Conservation (phyloP, 306 rosid genomes). For the Cicer judaicum region DNA sequence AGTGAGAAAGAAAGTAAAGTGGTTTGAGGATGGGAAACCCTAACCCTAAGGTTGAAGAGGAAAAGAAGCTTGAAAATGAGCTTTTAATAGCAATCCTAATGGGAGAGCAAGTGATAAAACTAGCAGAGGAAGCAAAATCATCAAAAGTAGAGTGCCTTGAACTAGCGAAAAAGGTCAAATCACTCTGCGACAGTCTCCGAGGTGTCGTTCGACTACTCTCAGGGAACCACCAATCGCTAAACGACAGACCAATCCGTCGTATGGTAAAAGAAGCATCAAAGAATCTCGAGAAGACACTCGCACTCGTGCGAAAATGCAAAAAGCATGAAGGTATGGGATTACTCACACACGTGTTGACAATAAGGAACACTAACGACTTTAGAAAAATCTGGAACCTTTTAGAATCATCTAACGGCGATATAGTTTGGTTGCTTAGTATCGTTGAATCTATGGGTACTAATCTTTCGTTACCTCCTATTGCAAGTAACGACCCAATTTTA, state of each 20-base stretch:
- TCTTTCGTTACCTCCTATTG: constrained; percentile 75
- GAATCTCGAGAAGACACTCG: constrained; percentile 67
- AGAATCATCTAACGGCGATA: constrained; percentile 75
- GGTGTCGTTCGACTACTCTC: constrained; percentile 58
- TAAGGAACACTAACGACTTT: constrained; percentile 68
- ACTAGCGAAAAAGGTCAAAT: constrained; percentile 63
- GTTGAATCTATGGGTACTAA: constrained; percentile 63
- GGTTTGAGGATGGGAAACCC: constrained; percentile 45
- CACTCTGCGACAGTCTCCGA: constrained; percentile 68
- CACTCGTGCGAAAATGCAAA: constrained; percentile 65
- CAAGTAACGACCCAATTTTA: constrained; percentile 77
- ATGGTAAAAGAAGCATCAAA: constrained; percentile 64
- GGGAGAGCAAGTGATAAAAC: constrained; percentile 68
- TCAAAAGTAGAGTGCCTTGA: constrained; percentile 64
- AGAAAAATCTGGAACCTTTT: constrained; percentile 64
- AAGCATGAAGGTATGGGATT: constrained; percentile 73
- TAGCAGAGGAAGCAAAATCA: constrained; percentile 74
- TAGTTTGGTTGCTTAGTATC: constrained; percentile 74
- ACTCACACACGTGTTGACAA: constrained; percentile 74
- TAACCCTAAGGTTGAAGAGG: constrained; percentile 41
- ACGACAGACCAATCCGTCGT: constrained; percentile 78
- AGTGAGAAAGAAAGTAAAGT: not conserved
- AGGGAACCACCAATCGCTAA: constrained; percentile 57
- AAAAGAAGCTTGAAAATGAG: constrained; percentile 62
- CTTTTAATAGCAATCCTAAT: constrained; percentile 65